Percentiles rank a stretch among this genome's conserved stretches.
phyloP scores from a whole-genome alignment of 257 asterid species.

The Gardenia jasminoides region DNA sequence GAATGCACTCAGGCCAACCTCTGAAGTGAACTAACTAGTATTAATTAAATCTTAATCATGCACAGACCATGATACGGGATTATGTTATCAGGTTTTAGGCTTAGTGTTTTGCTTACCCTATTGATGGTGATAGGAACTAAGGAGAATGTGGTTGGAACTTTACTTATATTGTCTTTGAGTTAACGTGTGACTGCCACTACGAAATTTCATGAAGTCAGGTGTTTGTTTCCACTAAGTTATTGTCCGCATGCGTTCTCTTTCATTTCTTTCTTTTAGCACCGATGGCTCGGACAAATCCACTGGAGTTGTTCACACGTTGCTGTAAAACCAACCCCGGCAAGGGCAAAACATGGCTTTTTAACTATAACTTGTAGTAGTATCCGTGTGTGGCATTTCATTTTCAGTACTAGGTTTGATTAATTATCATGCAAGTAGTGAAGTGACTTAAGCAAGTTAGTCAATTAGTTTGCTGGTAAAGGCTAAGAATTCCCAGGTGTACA shows the following conservation, averaged over 20 bases:
- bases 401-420: background rate
- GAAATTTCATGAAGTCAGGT: slow-evolving; percentile 12
- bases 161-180: slow-evolving; percentile 5
- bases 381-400: background rate
- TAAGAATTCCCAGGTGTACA: background rate
- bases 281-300: background rate
- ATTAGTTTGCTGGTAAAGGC: background rate
- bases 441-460: background rate
- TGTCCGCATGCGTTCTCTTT: background rate
- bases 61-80: background rate
- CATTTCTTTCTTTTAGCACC: background rate
- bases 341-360: background rate
- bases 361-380: background rate
- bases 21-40: background rate
- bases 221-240: background rate
- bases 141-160: slow-evolving; percentile 7
- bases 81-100: slow-evolving; percentile 9
- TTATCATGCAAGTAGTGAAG: background rate
- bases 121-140: slow-evolving; percentile 20
- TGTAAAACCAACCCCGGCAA: background rate
- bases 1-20: background rate
- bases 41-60: background rate
- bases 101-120: slow-evolving; percentile 7
- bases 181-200: slow-evolving; percentile 25
- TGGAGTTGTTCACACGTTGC: background rate